Evolutionary conservation across 306 rosid genomes (phyloP).

Genomic region (Gillenia trifoliata): DNA sequence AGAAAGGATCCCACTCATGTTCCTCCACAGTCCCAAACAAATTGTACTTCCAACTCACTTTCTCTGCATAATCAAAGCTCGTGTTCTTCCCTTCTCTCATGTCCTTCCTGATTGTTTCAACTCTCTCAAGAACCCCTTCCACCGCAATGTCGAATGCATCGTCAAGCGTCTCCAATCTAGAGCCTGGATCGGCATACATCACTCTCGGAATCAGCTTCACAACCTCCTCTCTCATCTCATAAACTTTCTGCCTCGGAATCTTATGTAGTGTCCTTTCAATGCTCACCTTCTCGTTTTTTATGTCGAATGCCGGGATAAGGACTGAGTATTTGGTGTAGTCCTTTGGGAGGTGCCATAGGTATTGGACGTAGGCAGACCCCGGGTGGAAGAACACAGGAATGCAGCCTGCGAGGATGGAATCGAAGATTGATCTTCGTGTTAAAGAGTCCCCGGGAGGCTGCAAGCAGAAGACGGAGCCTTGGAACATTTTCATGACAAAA

Average conservation of each 20-base stretch:
- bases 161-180: constrained; percentile 25
- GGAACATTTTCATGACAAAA: constrained; percentile 41
- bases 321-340: constrained; percentile 33
- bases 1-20: constrained; percentile 35
- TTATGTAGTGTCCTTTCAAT: constrained; percentile 19
- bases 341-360: constrained; percentile 40
- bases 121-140: constrained; percentile 37
- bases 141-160: constrained; percentile 47
- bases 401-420: constrained; percentile 47
- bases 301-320: constrained; percentile 15
- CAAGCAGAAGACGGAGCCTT: constrained; percentile 42
- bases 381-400: constrained; percentile 49
- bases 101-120: constrained; percentile 23
- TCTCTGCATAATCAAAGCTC: constrained; percentile 29
- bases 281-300: constrained; percentile 23
- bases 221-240: constrained; percentile 35
- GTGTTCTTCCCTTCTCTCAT: constrained; percentile 23
- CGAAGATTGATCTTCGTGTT: constrained; percentile 43
- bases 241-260: constrained; percentile 20
- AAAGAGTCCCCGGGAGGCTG: constrained; percentile 49
- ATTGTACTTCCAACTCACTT: constrained; percentile 26
- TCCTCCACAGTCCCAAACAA: constrained; percentile 22
- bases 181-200: constrained; percentile 32
- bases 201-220: constrained; percentile 33
- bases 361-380: constrained; percentile 43